Percentiles rank a stretch among this genome's conserved stretches.
These are phyloP conservation scores for Colletotrichum neosansevieriae DNA, from an alignment of 2,329 filamentous ascomycete genomes.

Conservation along the genomic window DNA sequence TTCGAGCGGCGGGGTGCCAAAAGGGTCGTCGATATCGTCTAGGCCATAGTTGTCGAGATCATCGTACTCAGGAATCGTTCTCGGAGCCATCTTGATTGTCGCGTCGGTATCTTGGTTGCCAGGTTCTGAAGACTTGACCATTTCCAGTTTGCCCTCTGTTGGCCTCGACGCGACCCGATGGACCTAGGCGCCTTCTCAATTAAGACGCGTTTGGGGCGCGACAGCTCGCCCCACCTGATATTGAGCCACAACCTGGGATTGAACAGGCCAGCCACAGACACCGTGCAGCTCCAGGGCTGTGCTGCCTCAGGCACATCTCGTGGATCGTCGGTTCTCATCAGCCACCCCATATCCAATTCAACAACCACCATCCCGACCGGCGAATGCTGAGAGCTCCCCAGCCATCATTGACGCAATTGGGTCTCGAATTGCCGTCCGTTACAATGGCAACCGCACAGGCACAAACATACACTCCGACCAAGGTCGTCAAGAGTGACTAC, in stretches of 20 bases:
- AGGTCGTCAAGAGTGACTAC: constrained; percentile 84
- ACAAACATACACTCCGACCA: constrained; percentile 71
- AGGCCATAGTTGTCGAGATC: constrained; percentile 83
- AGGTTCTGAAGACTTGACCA: too few relatives aligned
- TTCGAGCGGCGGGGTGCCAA: constrained; percentile 59
- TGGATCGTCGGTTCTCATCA: constrained; percentile 13
- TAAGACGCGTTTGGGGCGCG: not conserved
- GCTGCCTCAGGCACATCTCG: constrained; percentile 18
- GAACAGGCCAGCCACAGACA: not conserved
- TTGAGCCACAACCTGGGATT: not conserved
- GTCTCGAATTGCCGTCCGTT: constrained; percentile 28
- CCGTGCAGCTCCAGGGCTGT: not conserved
- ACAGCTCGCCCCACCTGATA: not conserved
- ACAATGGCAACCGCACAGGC: constrained; percentile 46
- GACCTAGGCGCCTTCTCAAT: not conserved
- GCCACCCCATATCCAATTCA: constrained; percentile 25
- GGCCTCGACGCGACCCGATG: too few relatives aligned
- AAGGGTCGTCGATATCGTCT: constrained; percentile 62
- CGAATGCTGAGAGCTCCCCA: not conserved
- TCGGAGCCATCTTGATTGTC: constrained; percentile 11
- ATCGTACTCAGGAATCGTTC: constrained; percentile 62
- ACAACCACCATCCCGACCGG: not conserved
- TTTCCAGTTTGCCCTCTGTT: too few relatives aligned
- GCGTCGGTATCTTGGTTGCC: not conserved
- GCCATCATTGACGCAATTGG: constrained; percentile 28